Conservation (phyloP, 352 stramenopile genomes). For the Globisporangium heterothallicum region DNA sequence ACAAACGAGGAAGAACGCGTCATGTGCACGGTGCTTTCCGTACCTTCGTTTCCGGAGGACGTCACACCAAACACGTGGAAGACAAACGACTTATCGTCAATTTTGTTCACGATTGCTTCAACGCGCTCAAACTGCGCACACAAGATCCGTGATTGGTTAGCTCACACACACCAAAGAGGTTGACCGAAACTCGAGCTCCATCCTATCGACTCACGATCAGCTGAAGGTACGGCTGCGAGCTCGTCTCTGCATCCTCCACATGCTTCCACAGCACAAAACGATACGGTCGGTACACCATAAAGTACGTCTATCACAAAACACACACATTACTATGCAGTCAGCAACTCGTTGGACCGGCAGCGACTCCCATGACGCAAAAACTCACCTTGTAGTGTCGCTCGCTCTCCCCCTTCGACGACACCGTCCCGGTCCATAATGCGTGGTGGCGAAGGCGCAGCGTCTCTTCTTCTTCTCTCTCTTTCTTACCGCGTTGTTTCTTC, state of each 20-base stretch:
- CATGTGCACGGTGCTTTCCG: not conserved
- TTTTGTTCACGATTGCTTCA: constrained; percentile 54
- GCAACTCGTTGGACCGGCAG: constrained; percentile 1
- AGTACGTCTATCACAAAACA: constrained; percentile 38
- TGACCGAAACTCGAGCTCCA: too few species aligned
- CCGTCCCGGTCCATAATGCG: constrained; percentile 54
- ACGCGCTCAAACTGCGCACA: constrained; percentile 54
- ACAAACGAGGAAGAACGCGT: not conserved
- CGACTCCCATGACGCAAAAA: not conserved
- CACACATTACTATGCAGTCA: constrained; percentile 9
- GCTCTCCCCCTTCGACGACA: constrained; percentile 56
- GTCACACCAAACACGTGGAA: constrained; percentile 63
- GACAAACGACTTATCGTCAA: constrained; percentile 51
- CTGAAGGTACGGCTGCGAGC: constrained; percentile 41
- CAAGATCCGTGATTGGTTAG: constrained; percentile 5
- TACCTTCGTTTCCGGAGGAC: constrained; percentile 36
- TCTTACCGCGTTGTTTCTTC: constrained; percentile 34
- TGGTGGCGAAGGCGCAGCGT: constrained; percentile 56
- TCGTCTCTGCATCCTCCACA: constrained; percentile 62
- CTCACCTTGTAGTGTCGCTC: constrained; percentile 69
- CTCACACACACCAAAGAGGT: too few species aligned
- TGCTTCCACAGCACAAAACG: constrained; percentile 82
- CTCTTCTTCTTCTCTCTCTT: constrained; percentile 43
- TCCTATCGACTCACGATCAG: constrained; percentile 41
- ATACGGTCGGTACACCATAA: constrained; percentile 58